Evolutionary conservation across 805 yeast genomes (phyloP), one percentile per base, ranked within the genome.

Genomic region (Nakazawaea peltata): DNA sequence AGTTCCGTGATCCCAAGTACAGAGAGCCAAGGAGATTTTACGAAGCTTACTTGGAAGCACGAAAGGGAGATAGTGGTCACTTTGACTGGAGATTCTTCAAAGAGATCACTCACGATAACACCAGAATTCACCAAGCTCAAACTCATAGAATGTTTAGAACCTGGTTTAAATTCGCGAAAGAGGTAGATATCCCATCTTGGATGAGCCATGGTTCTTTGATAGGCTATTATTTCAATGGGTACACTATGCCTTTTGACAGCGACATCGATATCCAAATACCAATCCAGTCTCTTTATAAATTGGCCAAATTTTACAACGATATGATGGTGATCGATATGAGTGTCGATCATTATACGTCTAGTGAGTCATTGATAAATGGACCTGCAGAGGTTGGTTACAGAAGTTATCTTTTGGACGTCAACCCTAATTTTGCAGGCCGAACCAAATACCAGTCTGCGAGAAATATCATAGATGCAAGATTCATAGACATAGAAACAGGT

Each of bases 221-320:
- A 19, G 77, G 80, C 6, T 77, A 77, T 71, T 67, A 69, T 44
- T 74, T 74, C 67, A 74, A 71, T 48, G 81, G 79, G 1, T 50
- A 71, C 40, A 56, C 63, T 4, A 58, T 77, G 42, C 77, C 78
- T 6, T 77, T 80, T 79, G 83, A 76, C 50, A 59, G 61, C 30
- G 81, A 76, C 46, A 54, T 72, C 23, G 82, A 77, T 54, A 78
- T 73, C n/a, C 80, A 75, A 46, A 56, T 76, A 48, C 69, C 81
- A 1, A 66, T 69, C 40, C 46, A 43, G 2, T 67, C 69, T 25
- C 47, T 73, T 33, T 54, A 57, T 32, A 49, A 44, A 26, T 47
- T 77, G 26, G 75, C 75, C 4, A 50, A 63, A 27, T 40, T 53
- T 12, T 73, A 53, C 48, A 74, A 76, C 47, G 74, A 71, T 42